Conservation (phyloP, 1,139 yeast genomes). For the Torulaspora pretoriensis region DNA sequence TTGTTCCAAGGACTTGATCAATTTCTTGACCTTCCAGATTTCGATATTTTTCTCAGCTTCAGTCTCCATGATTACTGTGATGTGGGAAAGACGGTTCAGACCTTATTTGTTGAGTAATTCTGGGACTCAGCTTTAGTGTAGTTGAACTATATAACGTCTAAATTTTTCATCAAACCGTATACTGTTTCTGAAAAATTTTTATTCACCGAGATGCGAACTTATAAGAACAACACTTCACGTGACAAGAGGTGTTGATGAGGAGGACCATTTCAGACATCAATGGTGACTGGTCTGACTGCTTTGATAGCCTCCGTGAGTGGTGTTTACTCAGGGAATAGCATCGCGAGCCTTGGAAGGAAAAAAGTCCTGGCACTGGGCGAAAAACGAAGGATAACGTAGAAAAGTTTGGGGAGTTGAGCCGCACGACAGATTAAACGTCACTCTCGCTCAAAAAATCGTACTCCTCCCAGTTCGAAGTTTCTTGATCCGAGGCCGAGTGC, state of each 20-base stretch:
- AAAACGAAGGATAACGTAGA: not conserved
- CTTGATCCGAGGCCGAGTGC: conserved; percentile 10
- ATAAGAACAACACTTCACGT: conserved; percentile 1
- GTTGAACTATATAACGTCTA: not conserved
- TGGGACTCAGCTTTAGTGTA: not conserved
- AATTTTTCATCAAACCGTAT: conserved; percentile 2
- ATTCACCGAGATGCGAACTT: not conserved
- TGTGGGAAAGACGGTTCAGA: not conserved
- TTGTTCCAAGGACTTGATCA: conserved; percentile 75
- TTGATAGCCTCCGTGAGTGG: too few relatives aligned
- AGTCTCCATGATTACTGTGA: conserved; percentile 29
- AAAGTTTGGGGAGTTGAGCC: not conserved
- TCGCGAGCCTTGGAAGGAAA: not conserved
- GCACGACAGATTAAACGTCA: conserved; percentile 12
- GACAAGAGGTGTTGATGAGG: not conserved
- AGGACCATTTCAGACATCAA: not conserved
- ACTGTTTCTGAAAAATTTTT: conserved; percentile 3
- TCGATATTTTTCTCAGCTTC: conserved; percentile 96
- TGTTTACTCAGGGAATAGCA: not conserved
- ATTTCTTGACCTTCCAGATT: conserved; percentile 97
- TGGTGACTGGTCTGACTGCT: too few relatives aligned
- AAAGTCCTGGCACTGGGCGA: not conserved
- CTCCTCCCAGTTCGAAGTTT: conserved; percentile 22
- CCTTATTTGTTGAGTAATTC: not conserved
- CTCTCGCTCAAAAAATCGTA: conserved; percentile 31